These are phyloP conservation scores for Isatis tinctoria DNA, from an alignment of 345 rosid species.

Conservation along the genomic window DNA sequence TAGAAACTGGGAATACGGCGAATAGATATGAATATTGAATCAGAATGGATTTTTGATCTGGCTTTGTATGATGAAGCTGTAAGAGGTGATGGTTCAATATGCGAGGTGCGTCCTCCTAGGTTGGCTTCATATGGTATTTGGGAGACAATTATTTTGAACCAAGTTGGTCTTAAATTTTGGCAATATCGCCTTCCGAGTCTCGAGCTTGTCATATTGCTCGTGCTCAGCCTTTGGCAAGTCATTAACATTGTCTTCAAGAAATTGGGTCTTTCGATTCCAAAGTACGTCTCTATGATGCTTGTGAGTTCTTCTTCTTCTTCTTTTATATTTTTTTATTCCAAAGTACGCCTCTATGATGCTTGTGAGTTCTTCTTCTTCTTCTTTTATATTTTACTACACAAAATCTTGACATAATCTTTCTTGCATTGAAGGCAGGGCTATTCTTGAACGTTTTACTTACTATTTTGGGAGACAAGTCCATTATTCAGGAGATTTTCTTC, in stretches of 20 bases:
- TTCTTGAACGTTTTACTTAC: background rate
- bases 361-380: conserved; percentile 7
- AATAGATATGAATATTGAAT: background rate
- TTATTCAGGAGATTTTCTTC: background rate
- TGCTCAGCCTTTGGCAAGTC: conserved; percentile 21
- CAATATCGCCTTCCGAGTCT: conserved; percentile 22
- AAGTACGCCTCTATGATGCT: conserved; percentile 29
- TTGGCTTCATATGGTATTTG: conserved; percentile 25
- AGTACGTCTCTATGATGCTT: conserved; percentile 27
- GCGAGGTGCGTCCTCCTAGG: conserved; percentile 24
- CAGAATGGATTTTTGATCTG: background rate
- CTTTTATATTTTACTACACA: no score
- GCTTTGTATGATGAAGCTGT: background rate
- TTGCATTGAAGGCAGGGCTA: conserved; percentile 20
- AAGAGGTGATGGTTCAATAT: background rate
- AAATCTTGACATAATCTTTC: background rate
- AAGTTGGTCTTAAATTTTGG: background rate
- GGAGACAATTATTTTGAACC: background rate
- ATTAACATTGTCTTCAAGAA: conserved; percentile 13
- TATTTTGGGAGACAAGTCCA: background rate
- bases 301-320: conserved; percentile 5
- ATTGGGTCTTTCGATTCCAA: conserved; percentile 13
- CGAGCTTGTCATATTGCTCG: conserved; percentile 1
- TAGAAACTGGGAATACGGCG: background rate
- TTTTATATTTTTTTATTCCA: conserved; percentile 14